Base-by-base conservation (phyloP, 805 yeast species). In the Starmerella lactis-condensi region DNA sequence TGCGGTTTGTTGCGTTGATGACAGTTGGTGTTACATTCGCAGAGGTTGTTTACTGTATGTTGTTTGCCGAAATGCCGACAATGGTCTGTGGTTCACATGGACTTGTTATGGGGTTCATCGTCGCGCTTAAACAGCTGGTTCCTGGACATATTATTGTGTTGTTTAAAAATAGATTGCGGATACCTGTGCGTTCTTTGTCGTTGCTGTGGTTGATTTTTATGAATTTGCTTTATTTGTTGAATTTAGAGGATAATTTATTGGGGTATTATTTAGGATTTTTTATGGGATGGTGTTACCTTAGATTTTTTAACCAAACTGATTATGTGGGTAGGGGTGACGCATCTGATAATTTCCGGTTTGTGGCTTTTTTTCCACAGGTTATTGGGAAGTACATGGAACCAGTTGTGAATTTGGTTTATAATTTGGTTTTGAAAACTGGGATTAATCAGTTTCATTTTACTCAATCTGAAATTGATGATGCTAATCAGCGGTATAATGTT, bases 341-440 rank as follows among this genome's bases (percentile, higher is more conserved):
- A 0, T 72, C 89, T 0, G 94, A 83, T 42, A 75, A 85, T 1
- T 83, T 83, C 58, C 71, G 77, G 33, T 62, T 83, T 39, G 72
- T 73, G 20, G 74, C 75, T 44, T 79, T 83, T 50, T 83, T 83
- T 68, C 95, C 95, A 1, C 69, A 62, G 29, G 48, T 65, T 1
- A 22, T 65, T 2, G 67, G 69, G 33, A 65, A 69, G 3, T 39
- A 63, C 17, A 49, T 79, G 29, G 57, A 59, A 21, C 67, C 70
- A 1, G 43, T 71, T 0, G 71, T 72, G 37, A 51, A 65, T 26
- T 48, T 46, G 4, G 34, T 55, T 16, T 67, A 61, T 41, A 52
- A 56, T 32, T 22, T 60, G 2, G 38, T 39, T 4, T 25, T 26
- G 6, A 4, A 9, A 11, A n/a, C n/a, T n/a, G n/a, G n/a, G n/a